phyloP scores from a whole-genome alignment of 2,329 filamentous ascomycete species.

The Ophiocordyceps camponoti-saundersi region DNA sequence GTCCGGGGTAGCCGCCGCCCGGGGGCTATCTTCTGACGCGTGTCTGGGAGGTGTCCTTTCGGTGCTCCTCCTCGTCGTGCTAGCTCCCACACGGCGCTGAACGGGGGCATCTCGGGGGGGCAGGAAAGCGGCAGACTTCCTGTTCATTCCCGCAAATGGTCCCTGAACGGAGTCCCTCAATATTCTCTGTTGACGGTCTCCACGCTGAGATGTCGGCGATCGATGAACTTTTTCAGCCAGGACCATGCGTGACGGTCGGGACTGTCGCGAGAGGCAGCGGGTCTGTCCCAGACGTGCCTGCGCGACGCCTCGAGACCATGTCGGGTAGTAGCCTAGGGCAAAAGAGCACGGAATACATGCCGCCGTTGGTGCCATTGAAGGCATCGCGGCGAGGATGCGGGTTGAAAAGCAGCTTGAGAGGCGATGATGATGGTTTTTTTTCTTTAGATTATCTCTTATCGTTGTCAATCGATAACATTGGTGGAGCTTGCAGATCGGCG shows the following conservation, averaged over 20 bases:
- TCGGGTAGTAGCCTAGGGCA: conserved; percentile 3
- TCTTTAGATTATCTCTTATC: conserved; percentile 1
- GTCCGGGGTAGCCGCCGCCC: conserved; percentile 7
- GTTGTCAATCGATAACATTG: conserved; percentile 10
- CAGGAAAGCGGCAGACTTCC: conserved; percentile 12
- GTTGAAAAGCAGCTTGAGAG: background rate
- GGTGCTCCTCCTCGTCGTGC: background rate
- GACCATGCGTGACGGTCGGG: conserved; percentile 37
- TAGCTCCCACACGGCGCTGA: background rate
- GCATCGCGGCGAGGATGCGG: background rate
- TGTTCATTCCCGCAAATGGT: conserved; percentile 40
- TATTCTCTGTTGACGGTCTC: conserved; percentile 9
- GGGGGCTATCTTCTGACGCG: background rate
- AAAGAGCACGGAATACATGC: conserved; percentile 6
- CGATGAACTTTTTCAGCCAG: conserved; percentile 35
- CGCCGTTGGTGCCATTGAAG: conserved; percentile 4
- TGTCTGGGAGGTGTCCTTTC: background rate
- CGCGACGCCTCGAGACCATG: conserved; percentile 3
- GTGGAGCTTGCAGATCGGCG: background rate
- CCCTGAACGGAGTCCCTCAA: conserved; percentile 18
- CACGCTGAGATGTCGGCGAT: conserved; percentile 13
- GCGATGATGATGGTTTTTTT: background rate
- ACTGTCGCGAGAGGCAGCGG: conserved; percentile 18
- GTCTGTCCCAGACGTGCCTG: conserved; percentile 16
- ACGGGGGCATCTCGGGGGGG: conserved; percentile 3